Evolutionary conservation across 2,329 filamentous ascomycete species (phyloP), one percentile per base, ranked within the genome.

Genomic region (Ascochyta clinopodiicola): DNA sequence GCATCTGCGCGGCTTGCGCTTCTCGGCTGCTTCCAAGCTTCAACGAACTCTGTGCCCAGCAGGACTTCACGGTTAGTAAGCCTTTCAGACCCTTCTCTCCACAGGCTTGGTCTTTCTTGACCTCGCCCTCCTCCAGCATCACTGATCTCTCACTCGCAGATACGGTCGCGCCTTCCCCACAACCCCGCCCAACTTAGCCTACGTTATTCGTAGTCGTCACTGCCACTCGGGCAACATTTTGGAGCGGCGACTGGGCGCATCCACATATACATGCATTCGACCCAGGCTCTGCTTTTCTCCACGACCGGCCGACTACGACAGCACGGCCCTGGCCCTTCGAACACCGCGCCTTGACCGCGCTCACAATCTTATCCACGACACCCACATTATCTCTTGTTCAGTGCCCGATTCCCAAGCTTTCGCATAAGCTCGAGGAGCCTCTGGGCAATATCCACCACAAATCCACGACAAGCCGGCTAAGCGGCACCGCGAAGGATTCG

Each of bases 241-340:
- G 73, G 72, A 70, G 78, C 78, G 78, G 78, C 79, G 79, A 80
- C 78, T 81, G 80, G 78, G 78, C 79, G 79, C 77, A 75, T 69
- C 70, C 67, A 61, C 60, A 52, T 68, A 74, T 79, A 78, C 75
- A 81, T 82, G 79, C 75, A 75, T 71, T 70, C 69, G 69, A 56
- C 51, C 53, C 57, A 45, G 59, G 55, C 58, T 47, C 54, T 53
- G 52, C 48, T 48, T 58, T 55, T 64, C 56, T 63, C 56, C 54
- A 51, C 61, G 46, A 54, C 61, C 58, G 51, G 45, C 53, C 65
- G 61, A 62, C 63, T 51, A 44, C 62, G 44, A 22, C 48, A 51
- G 34, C 44, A 44, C 47, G 44, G 48, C 39, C 48, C 58, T 57
- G 57, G 63, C 55, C 64, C 61, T 57, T 46, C 51, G 5, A 42